These are phyloP conservation scores for Aspergillus pseudoviridinutans DNA, from an alignment of 2,329 filamentous ascomycete genomes.

Conservation along the genomic window DNA sequence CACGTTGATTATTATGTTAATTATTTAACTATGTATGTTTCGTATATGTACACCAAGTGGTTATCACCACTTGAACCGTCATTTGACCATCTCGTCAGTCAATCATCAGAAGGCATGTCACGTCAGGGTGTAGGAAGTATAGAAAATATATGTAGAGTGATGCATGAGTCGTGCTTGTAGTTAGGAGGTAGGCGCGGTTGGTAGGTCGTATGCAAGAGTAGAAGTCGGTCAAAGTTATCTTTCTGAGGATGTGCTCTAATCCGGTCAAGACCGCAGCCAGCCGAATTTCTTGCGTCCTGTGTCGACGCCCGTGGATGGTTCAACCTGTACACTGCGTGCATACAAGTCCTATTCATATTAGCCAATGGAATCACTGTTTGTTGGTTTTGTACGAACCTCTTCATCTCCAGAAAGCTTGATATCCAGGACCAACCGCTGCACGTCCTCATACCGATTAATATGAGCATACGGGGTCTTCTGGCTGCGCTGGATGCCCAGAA, in stretches of 20 bases:
- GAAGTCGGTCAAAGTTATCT: neutral
- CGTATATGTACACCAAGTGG: neutral
- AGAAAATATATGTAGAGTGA: neutral
- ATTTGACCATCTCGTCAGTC: neutral
- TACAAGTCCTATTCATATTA: slow-evolving; percentile 50
- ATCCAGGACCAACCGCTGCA: slow-evolving; percentile 73
- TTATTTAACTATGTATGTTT: neutral
- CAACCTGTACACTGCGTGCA: slow-evolving; percentile 54
- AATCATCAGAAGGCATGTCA: neutral
- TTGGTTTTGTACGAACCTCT: slow-evolving; percentile 60
- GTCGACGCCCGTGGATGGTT: slow-evolving; percentile 42
- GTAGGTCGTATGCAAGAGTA: neutral
- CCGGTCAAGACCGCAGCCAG: slow-evolving; percentile 36
- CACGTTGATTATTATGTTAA: neutral
- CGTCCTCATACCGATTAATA: slow-evolving; percentile 63
- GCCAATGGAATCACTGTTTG: neutral
- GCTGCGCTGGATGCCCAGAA: slow-evolving; percentile 86
- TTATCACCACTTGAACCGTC: neutral
- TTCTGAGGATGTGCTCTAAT: neutral
- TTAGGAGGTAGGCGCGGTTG: neutral
- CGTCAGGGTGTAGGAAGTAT: neutral
- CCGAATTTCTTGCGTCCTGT: slow-evolving; percentile 41
- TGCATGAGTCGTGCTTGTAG: neutral
- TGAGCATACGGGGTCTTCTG: slow-evolving; percentile 79
- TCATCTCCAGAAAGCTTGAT: slow-evolving; percentile 79